Evolutionary conservation across 768 basidiomycete species (phyloP).

Genomic region (Pisolithus orientalis): DNA sequence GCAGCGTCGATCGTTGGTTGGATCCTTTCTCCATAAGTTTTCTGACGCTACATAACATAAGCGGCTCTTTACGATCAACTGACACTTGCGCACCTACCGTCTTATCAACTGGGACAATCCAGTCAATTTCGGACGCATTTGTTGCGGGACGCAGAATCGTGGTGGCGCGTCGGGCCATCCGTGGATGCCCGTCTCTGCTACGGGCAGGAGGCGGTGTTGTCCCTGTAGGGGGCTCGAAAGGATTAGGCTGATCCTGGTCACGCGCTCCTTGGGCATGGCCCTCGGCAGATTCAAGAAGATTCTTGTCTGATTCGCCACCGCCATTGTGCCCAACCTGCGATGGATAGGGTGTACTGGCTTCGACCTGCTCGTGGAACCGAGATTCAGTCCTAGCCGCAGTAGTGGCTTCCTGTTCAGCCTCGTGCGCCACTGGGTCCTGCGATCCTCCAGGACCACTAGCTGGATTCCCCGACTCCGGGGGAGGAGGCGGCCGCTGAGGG

Average conservation of each 20-base stretch:
- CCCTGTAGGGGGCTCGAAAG: constrained; percentile 2
- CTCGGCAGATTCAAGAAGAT: constrained; percentile 7
- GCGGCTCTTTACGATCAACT: background rate
- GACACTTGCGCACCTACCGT: constrained; percentile 9
- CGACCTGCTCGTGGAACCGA: background rate
- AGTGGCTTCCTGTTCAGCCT: background rate
- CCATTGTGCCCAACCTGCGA: constrained; percentile 2
- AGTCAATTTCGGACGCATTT: constrained; percentile 13
- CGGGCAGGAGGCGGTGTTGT: constrained; percentile 2
- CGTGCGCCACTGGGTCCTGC: background rate
- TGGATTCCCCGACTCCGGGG: background rate
- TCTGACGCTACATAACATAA: constrained; percentile 15
- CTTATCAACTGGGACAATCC: constrained; percentile 23
- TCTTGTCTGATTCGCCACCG: background rate
- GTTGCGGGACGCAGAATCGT: background rate
- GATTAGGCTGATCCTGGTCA: constrained; percentile 4
- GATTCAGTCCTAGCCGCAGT: background rate
- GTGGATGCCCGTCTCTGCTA: constrained; percentile 13
- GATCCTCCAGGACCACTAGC: background rate
- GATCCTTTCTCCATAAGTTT: constrained; percentile 47
- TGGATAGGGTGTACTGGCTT: background rate
- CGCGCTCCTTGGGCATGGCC: background rate
- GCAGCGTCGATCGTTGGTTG: constrained; percentile 48
- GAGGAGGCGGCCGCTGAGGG: background rate
- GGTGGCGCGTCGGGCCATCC: constrained; percentile 4